Evolutionary conservation across 306 rosid genomes (phyloP), one percentile per base, ranked within the genome.

Genomic region (Senna tora): DNA sequence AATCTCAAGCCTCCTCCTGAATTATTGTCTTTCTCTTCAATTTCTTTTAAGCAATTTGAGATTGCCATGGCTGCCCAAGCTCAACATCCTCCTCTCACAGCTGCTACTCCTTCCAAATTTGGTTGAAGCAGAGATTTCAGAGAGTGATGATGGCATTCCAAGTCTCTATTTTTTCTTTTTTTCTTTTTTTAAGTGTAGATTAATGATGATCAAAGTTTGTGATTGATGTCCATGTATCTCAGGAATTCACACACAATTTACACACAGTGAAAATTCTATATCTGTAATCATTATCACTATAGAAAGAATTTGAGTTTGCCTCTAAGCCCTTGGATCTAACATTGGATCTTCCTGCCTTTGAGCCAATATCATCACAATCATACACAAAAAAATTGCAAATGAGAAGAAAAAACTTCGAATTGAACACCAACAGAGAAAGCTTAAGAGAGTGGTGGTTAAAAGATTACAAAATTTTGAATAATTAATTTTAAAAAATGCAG

Each of bases 21-120:
- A 71, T 51, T 83, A 7, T 63, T 81, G n/a, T 83, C 93, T 67
- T 77, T 93, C 19, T 89, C 96, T 69, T 82, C 96, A n/a, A 86
- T 93, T 83, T 85, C 97, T 71, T 81, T 89, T 15, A 84, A 84
- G 82, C 97, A 90, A 55, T 87, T 93, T 74, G 93, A 90, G 80
- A 68, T 88, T 21, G 90, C 90, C 81, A 86, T 93, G 98, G 87
- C 89, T 79, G 78, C 85, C 6, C 97, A 90, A 82, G 71, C 87
- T 61, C 72, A 78, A 15, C 82, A 78, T 53, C 56, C 76, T 49
- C 52, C 76, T 60, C 77, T 77, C 25, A 62, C 49, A 25, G 69
- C 58, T 71, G 80, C 80, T 47, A 75, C 67, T 63, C 63, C 66
- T 45, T 60, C 81, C 41, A 78, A 55, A 20, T 67, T 70, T 61